Base-by-base conservation (phyloP, 345 rosid genomes). In the Moricandia moricandioides region DNA sequence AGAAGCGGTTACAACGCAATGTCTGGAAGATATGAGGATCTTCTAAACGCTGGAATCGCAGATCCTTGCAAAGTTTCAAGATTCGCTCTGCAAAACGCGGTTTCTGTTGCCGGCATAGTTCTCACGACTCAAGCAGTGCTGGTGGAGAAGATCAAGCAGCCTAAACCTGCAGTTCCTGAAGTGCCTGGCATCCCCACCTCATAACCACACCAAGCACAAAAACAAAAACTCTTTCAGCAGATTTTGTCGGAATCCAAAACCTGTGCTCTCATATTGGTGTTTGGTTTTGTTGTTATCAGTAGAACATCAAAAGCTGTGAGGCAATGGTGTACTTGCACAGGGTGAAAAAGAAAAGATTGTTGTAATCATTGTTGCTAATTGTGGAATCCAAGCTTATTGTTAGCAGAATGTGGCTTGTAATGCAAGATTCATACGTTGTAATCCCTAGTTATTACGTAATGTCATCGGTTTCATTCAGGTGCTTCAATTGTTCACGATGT, bases 101-200 rank as follows among this genome's bases (percentile, higher is more conserved):
- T 82, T 72, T 93, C 97, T 49, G 79, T 94, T 78, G 91, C 96
- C 3, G 96, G 91, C 10, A 49, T 90, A 40, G 82, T 89, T 67
- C 86, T 89, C 65, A 91, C 91, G 31, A 88, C 97, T 54, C 90
- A 89, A 88, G 98, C 98, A n/a, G 85, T 83, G 52, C 35, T 93
- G 27, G 91, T 87, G 52, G 96, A 93, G 47, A 91, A 87, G 65
- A 80, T 68, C 70, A 93, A 79, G 86, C 63, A 56, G 74, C 88
- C 89, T 61, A 80, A 84, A 79, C 91, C 96, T 14, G 76, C 77
- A 8, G 64, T 88, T 62, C 96, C 94, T 26, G 70, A 52, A 49
- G 79, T 93, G 75, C 98, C 98, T 9, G 96, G 98, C 73, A 87
- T 93, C 67, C 78, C 84, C 63, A 84, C 90, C 7, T 63, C 66